Evolutionary conservation across 179 eudicot species (phyloP).

Genomic region (Corrigiola litoralis): DNA sequence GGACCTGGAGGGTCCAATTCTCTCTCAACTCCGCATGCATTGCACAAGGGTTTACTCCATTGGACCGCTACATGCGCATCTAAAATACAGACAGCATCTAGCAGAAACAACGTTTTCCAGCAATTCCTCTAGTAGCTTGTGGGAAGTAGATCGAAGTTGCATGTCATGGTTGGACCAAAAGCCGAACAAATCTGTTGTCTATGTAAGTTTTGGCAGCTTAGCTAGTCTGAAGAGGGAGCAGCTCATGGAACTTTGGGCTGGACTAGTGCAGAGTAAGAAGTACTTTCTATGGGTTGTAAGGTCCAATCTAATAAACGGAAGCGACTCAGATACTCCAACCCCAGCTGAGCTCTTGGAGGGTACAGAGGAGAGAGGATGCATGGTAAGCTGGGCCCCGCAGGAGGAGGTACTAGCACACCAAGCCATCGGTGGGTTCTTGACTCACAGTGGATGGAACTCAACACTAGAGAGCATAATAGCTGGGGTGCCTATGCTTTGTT

Average conservation of each 20-base stretch:
- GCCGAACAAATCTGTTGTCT: slow-evolving; percentile 42
- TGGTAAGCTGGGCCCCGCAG: slow-evolving; percentile 44
- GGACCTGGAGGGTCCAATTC: slow-evolving; percentile 34
- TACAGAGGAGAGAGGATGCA: slow-evolving; percentile 36
- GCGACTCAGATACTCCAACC: slow-evolving; percentile 13
- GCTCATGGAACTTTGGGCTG: slow-evolving; percentile 48
- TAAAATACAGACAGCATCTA: slow-evolving; percentile 15
- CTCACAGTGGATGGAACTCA: slow-evolving; percentile 55
- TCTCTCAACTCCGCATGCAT: slow-evolving; percentile 21
- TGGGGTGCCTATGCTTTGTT: slow-evolving; percentile 49
- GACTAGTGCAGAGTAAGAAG: slow-evolving; percentile 43
- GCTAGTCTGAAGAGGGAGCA: slow-evolving; percentile 26
- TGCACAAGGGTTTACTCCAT: slow-evolving; percentile 26
- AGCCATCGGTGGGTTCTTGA: slow-evolving; percentile 41
- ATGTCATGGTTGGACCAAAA: slow-evolving; percentile 48
- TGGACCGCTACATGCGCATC: slow-evolving; percentile 37
- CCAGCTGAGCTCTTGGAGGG: slow-evolving; percentile 29
- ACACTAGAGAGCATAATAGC: slow-evolving; percentile 38
- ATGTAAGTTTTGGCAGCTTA: slow-evolving; percentile 52
- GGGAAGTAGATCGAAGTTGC: slow-evolving; percentile 45
- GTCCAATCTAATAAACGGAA: slow-evolving; percentile 25
- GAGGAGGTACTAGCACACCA: slow-evolving; percentile 41
- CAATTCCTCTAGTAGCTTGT: slow-evolving; percentile 27
- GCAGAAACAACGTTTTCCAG: neutral
- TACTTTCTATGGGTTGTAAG: slow-evolving; percentile 52